A percentile compares a stretch with the other conserved stretches of the same genome.
Evolutionary conservation across 164 flowering plant genomes (phyloP).

Genomic region (Nymphaea colorata): DNA sequence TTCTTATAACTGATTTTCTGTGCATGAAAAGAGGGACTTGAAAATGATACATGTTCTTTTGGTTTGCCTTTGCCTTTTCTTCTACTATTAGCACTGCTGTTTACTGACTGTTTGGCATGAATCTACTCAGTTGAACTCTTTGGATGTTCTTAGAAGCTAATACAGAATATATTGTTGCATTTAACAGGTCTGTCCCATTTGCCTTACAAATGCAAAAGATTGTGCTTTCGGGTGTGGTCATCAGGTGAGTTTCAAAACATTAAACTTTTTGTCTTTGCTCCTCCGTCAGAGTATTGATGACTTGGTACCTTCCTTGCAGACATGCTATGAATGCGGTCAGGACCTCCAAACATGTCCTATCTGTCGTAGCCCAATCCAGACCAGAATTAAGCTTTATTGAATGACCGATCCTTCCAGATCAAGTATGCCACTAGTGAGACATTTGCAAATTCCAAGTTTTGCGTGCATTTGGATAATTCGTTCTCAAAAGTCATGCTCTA

Average conservation of each 20-base stretch:
- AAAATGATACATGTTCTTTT: too few species aligned
- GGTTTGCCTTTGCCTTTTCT: too few species aligned
- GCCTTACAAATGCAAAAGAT: slow-evolving; percentile 34
- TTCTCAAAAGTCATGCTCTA: neutral
- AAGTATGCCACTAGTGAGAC: neutral
- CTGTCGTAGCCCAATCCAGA: slow-evolving; percentile 31
- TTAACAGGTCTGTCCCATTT: slow-evolving; percentile 54
- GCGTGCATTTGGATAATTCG: neutral
- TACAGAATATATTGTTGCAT: too few species aligned
- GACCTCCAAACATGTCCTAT: slow-evolving; percentile 38
- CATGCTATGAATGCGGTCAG: slow-evolving; percentile 49
- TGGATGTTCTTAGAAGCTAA: too few species aligned
- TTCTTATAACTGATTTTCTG: too few species aligned
- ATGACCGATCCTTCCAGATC: neutral
- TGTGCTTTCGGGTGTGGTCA: slow-evolving; percentile 65
- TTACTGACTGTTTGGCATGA: too few species aligned
- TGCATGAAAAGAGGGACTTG: too few species aligned
- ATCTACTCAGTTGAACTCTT: too few species aligned
- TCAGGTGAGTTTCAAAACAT: slow-evolving; percentile 25
- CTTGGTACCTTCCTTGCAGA: slow-evolving; percentile 19
- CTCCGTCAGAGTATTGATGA: neutral
- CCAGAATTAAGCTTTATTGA: slow-evolving; percentile 47
- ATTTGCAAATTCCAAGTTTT: too few species aligned
- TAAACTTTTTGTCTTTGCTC: neutral
- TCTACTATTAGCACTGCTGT: too few species aligned